Evolutionary conservation across 2,329 filamentous ascomycete species (phyloP).

Genomic region (Aspergillus pseudoterreus): DNA sequence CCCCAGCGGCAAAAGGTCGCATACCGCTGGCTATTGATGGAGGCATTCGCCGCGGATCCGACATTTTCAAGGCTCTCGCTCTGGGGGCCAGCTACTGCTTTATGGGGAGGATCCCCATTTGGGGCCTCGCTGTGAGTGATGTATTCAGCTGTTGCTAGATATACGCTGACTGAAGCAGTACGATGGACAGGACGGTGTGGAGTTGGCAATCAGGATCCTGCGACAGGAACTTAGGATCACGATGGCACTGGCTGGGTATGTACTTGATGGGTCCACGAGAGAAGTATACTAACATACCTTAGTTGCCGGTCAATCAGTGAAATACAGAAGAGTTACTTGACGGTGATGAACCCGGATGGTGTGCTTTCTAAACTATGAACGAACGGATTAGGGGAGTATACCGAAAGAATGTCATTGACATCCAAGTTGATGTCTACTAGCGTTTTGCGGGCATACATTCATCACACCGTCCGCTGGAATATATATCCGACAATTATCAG

Average conservation of each 20-base stretch:
- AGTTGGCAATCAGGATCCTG: slow-evolving; percentile 30
- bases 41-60: slow-evolving; percentile 32
- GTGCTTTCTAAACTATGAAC: slow-evolving; percentile 3
- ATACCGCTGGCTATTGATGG: slow-evolving; percentile 34
- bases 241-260: slow-evolving; percentile 32
- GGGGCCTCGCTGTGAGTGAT: slow-evolving; percentile 29
- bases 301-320: slow-evolving; percentile 28
- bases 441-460: too few species aligned
- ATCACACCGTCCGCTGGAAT: too few species aligned
- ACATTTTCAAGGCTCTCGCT: slow-evolving; percentile 37
- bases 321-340: slow-evolving; percentile 27
- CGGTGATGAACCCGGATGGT: slow-evolving; percentile 24
- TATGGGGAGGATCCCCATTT: slow-evolving; percentile 30
- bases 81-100: slow-evolving; percentile 32
- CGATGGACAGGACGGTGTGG: slow-evolving; percentile 33
- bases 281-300: slow-evolving; percentile 1
- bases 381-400: too few species aligned
- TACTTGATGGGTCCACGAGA: neutral
- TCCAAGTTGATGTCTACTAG: too few species aligned
- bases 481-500: too few species aligned
- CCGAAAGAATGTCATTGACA: too few species aligned
- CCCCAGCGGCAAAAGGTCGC: slow-evolving; percentile 24
- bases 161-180: slow-evolving; percentile 15
- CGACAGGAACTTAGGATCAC: slow-evolving; percentile 29
- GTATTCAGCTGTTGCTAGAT: slow-evolving; percentile 5